phyloP scores from a whole-genome alignment of 805 yeast genomes.

The Ogataea methanolica region DNA sequence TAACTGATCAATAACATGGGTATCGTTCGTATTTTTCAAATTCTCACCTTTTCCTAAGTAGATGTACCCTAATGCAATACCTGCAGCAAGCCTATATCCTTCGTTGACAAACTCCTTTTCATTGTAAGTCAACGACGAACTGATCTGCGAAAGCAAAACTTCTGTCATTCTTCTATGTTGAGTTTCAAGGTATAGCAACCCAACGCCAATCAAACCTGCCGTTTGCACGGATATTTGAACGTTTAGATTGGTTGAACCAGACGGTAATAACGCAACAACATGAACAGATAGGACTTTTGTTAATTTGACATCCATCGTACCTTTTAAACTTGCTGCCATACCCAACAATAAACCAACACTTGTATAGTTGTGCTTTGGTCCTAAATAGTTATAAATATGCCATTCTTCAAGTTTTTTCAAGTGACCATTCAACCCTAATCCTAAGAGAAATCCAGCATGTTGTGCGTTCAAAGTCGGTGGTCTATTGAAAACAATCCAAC shows the following conservation, averaged over 20 bases:
- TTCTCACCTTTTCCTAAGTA: constrained; percentile 74
- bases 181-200: constrained; percentile 70
- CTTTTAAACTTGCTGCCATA: constrained; percentile 82
- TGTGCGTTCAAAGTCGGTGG: constrained; percentile 69
- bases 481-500: constrained; percentile 87
- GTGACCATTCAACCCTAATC: constrained; percentile 90
- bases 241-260: constrained; percentile 85
- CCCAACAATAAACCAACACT: constrained; percentile 88
- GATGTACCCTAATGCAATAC: constrained; percentile 79
- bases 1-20: constrained; percentile 57
- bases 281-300: constrained; percentile 92
- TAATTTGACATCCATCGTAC: constrained; percentile 79
- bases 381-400: constrained; percentile 91
- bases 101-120: constrained; percentile 62
- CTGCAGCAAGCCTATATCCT: constrained; percentile 82
- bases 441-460: constrained; percentile 93
- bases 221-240: constrained; percentile 81
- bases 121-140: constrained; percentile 46
- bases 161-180: constrained; percentile 87
- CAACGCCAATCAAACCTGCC: constrained; percentile 89
- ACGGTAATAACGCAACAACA: constrained; percentile 84
- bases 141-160: constrained; percentile 65
- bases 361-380: constrained; percentile 80
- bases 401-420: constrained; percentile 81
- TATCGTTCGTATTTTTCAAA: constrained; percentile 45